Conservation (phyloP, 768 basidiomycete species). For the Atractiella rhizophila region DNA sequence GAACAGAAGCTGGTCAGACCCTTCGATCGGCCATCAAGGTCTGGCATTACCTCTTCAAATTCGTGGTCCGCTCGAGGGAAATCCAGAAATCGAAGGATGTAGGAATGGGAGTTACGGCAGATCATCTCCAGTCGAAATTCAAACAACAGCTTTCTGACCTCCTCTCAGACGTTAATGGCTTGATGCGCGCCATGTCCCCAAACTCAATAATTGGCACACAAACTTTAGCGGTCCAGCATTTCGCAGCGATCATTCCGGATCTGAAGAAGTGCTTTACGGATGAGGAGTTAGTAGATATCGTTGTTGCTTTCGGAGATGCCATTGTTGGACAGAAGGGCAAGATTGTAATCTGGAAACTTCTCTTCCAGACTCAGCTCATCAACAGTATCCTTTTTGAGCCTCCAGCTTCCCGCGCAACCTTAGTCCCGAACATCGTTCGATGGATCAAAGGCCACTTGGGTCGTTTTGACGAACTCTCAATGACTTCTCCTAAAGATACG, state of each 20-base stretch:
- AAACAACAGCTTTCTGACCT: constrained; percentile 56
- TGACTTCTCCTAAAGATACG: constrained; percentile 35
- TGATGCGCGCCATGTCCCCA: constrained; percentile 61
- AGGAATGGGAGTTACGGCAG: constrained; percentile 56
- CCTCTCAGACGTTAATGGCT: constrained; percentile 50
- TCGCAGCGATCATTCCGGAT: constrained; percentile 72
- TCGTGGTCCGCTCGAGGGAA: constrained; percentile 70
- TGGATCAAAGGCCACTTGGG: constrained; percentile 95
- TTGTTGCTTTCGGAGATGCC: constrained; percentile 65
- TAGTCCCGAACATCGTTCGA: constrained; percentile 64
- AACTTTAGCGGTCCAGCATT: constrained; percentile 61
- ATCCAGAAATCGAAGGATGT: constrained; percentile 56
- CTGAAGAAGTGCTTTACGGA: constrained; percentile 52
- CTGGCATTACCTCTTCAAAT: constrained; percentile 88
- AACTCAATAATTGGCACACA: constrained; percentile 86
- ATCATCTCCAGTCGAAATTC: constrained; percentile 62
- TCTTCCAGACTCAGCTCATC: constrained; percentile 78
- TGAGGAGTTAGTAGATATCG: constrained; percentile 62
- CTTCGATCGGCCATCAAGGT: constrained; percentile 79
- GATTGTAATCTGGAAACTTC: constrained; percentile 73
- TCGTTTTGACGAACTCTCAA: constrained; percentile 55
- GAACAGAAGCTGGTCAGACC: constrained; percentile 43
- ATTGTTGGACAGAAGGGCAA: constrained; percentile 54
- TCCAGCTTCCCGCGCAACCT: constrained; percentile 42
- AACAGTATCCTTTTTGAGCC: constrained; percentile 70